Percentiles rank a stretch among this genome's conserved stretches.
These are phyloP conservation scores for Speleostelium caveatum DNA, from an alignment of 78 protist genomes.

Conservation along the genomic window DNA sequence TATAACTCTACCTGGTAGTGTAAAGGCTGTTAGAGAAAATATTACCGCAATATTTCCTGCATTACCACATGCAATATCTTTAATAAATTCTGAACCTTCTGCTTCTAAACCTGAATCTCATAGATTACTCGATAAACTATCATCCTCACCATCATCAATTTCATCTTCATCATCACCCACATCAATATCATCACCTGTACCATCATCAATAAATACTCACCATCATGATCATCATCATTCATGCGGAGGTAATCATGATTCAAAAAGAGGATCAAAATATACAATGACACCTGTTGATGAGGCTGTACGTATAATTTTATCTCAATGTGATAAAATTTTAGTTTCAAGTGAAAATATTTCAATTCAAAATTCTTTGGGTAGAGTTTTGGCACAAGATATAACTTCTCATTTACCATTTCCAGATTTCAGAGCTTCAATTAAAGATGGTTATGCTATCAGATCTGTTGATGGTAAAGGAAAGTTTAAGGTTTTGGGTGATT, in stretches of 20 bases:
- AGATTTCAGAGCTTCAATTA: conserved; percentile 86
- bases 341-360: not conserved
- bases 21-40: conserved; percentile 72
- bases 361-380: conserved; percentile 42
- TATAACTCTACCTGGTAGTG: conserved; percentile 79
- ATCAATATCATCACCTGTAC: too few relatives aligned
- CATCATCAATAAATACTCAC: too few relatives aligned
- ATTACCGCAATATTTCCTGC: conserved; percentile 25
- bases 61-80: conserved; percentile 55
- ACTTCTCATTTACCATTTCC: conserved; percentile 65
- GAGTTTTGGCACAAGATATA: conserved; percentile 54
- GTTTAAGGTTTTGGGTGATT: conserved; percentile 43
- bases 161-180: not conserved
- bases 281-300: conserved; percentile 51
- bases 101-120: conserved; percentile 20
- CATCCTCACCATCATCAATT: too few relatives aligned
- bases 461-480: conserved; percentile 74
- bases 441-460: conserved; percentile 91
- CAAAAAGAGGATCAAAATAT: conserved; percentile 44
- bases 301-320: conserved; percentile 26
- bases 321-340: conserved; percentile 14
- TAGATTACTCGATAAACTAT: conserved; percentile 30
- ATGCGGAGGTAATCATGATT: conserved; percentile 18
- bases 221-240: conserved; percentile 28
- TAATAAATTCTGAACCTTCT: not conserved